Conservation (phyloP, 2,329 filamentous ascomycete genomes). For the Pyricularia pennisetigena region DNA sequence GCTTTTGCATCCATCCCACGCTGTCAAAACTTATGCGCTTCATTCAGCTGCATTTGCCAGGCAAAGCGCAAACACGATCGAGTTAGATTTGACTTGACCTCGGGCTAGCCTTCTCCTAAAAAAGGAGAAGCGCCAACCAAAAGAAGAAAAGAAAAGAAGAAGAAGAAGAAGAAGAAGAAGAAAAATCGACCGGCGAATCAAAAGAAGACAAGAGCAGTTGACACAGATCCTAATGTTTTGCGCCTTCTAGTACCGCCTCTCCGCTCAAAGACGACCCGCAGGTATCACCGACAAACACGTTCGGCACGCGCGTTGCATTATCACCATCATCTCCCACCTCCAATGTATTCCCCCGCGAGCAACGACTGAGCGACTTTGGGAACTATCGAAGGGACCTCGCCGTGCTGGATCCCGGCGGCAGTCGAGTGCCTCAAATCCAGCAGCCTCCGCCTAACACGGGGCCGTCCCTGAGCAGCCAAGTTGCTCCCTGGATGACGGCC, state of each 20-base stretch:
- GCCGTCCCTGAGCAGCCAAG: conserved; percentile 38
- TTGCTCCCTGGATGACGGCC: conserved; percentile 48
- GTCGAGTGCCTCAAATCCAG: conserved; percentile 47
- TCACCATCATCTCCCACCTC: conserved; percentile 31
- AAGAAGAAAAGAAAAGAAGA: neutral
- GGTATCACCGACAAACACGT: conserved; percentile 38
- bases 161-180: neutral
- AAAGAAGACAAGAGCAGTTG: neutral
- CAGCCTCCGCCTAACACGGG: conserved; percentile 44
- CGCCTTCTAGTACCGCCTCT: neutral
- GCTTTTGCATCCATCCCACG: neutral
- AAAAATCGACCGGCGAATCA: neutral
- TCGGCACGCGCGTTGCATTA: conserved; percentile 31
- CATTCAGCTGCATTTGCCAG: neutral
- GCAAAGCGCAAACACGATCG: neutral
- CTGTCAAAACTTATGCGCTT: neutral
- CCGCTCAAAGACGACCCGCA: conserved; percentile 26
- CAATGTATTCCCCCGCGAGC: conserved; percentile 42
- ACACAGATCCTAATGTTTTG: neutral
- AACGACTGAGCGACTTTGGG: conserved; percentile 49
- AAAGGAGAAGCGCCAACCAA: neutral
- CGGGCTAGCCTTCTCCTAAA: neutral
- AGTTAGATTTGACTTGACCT: neutral
- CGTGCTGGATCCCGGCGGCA: conserved; percentile 53
- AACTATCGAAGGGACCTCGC: conserved; percentile 66